These are phyloP conservation scores for Candida namnaoensis DNA, from an alignment of 805 yeast genomes.

Conservation along the genomic window DNA sequence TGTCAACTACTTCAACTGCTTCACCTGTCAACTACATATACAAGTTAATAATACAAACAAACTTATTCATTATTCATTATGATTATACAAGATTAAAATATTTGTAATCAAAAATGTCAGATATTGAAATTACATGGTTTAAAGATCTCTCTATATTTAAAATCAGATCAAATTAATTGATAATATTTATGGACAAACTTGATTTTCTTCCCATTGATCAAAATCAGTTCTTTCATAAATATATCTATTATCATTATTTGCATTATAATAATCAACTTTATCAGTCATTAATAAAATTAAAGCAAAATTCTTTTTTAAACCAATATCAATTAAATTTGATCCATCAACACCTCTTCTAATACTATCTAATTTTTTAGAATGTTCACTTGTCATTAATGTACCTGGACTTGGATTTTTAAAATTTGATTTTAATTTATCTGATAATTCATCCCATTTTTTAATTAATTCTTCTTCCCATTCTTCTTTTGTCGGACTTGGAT, in stretches of 20 bases:
- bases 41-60: too few species aligned
- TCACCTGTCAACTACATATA: too few species aligned
- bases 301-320: slow-evolving; percentile 50
- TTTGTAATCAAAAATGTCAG: too few species aligned
- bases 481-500: slow-evolving; percentile 34
- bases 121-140: too few species aligned
- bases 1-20: too few species aligned
- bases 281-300: slow-evolving; percentile 64
- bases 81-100: too few species aligned
- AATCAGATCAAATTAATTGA: too few species aligned
- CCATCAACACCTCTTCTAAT: slow-evolving; percentile 83
- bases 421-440: slow-evolving; percentile 50
- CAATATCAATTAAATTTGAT: slow-evolving; percentile 50
- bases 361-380: slow-evolving; percentile 52
- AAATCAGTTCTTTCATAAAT: slow-evolving; percentile 42
- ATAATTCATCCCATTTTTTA: slow-evolving; percentile 55
- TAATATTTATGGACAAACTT: slow-evolving; percentile 57
- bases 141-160: too few species aligned
- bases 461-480: slow-evolving; percentile 64
- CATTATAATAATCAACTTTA: slow-evolving; percentile 58
- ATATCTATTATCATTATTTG: slow-evolving; percentile 42
- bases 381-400: slow-evolving; percentile 44
- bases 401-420: slow-evolving; percentile 74
- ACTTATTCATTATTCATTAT: too few species aligned
- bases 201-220: slow-evolving; percentile 68